Conservation (phyloP, 2,329 filamentous ascomycete genomes). For the Colletotrichum sp. region DNA sequence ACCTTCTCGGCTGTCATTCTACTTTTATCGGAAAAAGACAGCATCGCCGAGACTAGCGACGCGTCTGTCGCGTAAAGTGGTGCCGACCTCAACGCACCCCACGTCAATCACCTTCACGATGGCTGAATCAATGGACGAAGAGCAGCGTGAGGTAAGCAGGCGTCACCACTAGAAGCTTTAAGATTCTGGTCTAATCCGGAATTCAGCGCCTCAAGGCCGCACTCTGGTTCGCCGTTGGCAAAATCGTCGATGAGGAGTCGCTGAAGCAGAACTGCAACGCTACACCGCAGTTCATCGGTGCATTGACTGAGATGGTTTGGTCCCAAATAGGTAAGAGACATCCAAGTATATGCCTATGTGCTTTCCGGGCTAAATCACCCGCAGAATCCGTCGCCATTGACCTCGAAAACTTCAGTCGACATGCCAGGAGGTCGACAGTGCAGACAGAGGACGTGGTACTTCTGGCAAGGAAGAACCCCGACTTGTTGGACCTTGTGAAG, state of each 20-base stretch:
- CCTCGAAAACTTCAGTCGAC: constrained; percentile 65
- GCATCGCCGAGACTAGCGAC: neutral
- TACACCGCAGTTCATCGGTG: constrained; percentile 89
- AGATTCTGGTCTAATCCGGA: neutral
- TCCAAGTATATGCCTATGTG: neutral
- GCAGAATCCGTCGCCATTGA: constrained; percentile 62
- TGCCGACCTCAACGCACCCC: neutral
- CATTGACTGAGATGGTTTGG: constrained; percentile 86
- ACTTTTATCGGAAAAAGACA: neutral
- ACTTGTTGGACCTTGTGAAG: constrained; percentile 77
- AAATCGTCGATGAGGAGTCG: constrained; percentile 87
- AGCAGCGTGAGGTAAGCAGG: constrained; percentile 40
- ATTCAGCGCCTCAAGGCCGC: constrained; percentile 79
- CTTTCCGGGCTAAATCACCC: neutral
- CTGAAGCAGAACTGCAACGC: constrained; percentile 78
- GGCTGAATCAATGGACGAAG: constrained; percentile 34
- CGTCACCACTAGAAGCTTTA: fast-evolving
- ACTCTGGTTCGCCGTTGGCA: constrained; percentile 83
- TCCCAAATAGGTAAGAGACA: constrained; percentile 74
- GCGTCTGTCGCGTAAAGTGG: constrained; percentile 22
- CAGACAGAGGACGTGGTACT: constrained; percentile 88
- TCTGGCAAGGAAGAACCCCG: constrained; percentile 85
- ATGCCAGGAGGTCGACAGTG: constrained; percentile 81
- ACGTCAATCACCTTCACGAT: constrained; percentile 26
- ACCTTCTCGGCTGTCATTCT: neutral